Conservation (phyloP, 164 flowering plant genomes). For the Vitis rotundifolia region DNA sequence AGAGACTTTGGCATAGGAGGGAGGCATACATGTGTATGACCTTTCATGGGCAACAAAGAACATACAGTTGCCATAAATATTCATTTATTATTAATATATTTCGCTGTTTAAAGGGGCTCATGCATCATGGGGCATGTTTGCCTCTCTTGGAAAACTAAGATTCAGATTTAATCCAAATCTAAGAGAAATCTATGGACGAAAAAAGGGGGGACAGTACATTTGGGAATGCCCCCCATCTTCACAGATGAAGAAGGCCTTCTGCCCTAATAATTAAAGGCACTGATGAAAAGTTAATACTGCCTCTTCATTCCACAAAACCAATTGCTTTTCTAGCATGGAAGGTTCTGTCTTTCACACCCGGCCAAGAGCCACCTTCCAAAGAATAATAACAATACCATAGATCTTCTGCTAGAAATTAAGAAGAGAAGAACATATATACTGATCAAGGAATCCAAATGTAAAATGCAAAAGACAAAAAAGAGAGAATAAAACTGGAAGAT, state of each 20-base stretch:
- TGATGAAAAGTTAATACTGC: neutral
- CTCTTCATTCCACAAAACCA: neutral
- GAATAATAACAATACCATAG: too few species aligned
- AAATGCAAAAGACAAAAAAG: neutral
- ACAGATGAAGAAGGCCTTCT: neutral
- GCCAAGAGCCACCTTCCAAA: too few species aligned
- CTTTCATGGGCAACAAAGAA: neutral
- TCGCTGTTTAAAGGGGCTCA: too few species aligned
- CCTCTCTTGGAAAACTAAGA: constrained; percentile 1
- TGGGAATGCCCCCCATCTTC: neutral
- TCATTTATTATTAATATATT: neutral
- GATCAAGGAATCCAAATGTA: neutral
- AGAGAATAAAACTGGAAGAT: neutral
- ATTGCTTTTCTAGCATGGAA: too few species aligned
- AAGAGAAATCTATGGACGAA: neutral
- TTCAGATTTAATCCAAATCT: neutral
- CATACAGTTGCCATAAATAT: neutral
- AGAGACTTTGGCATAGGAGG: too few species aligned
- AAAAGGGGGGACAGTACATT: neutral
- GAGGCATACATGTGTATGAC: neutral
- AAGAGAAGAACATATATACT: neutral
- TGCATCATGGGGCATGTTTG: neutral
- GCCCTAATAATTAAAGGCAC: neutral
- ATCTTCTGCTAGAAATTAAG: neutral
- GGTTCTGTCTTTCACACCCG: too few species aligned